These are phyloP conservation scores for Xylaria palmicola DNA, from an alignment of 495 filamentous ascomycete genomes.

Conservation along the genomic window DNA sequence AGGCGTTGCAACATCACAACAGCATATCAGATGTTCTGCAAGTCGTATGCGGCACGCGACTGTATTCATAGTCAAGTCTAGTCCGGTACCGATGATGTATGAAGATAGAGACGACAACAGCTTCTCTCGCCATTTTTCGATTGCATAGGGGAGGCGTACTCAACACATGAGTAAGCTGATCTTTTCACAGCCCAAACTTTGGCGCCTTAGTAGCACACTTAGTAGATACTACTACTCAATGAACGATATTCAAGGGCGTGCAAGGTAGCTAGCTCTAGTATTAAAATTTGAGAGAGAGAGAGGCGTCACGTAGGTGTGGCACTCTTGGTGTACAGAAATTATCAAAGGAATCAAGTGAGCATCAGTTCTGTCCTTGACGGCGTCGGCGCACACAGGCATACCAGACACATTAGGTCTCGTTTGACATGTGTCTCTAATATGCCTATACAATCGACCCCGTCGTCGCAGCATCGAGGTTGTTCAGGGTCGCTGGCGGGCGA, in stretches of 20 bases:
- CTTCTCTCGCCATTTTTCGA: too few relatives aligned
- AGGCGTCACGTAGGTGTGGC: background rate
- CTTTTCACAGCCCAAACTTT: background rate
- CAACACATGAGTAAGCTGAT: background rate
- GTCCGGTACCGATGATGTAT: background rate
- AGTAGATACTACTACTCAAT: background rate
- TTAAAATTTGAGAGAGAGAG: background rate
- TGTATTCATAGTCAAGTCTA: too few relatives aligned
- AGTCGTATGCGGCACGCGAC: too few relatives aligned
- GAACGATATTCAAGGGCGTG: too few relatives aligned
- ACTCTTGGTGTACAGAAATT: too few relatives aligned
- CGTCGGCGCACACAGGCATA: too few relatives aligned
- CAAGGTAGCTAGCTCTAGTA: background rate
- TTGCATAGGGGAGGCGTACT: too few relatives aligned
- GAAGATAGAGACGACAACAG: background rate
- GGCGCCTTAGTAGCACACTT: background rate
- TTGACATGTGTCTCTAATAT: background rate
- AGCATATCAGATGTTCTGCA: background rate
- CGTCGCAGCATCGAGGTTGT: background rate
- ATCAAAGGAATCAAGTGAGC: background rate
- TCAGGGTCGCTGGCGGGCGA: background rate
- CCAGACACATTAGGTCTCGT: background rate
- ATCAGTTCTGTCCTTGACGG: too few relatives aligned
- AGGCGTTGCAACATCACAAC: background rate
- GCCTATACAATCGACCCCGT: slow-evolving; percentile 6